phyloP scores from a whole-genome alignment of 78 protist genomes.

The Dictyostelium intermedium region DNA sequence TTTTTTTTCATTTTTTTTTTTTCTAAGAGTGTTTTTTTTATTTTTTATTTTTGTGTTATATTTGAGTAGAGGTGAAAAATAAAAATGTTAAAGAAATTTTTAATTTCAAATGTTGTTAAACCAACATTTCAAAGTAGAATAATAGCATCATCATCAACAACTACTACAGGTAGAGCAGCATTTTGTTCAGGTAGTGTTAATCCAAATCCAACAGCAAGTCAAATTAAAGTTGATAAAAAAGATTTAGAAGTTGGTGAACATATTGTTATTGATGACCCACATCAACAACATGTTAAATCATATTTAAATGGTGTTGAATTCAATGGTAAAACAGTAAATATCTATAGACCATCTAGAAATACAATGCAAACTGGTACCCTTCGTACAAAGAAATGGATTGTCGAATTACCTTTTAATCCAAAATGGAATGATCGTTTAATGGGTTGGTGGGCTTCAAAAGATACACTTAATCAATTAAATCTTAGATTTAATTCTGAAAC shows the following conservation, averaged over 20 bases:
- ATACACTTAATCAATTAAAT: slow-evolving; percentile 59
- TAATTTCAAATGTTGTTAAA: not conserved
- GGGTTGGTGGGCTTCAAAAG: slow-evolving; percentile 80
- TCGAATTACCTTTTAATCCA: slow-evolving; percentile 36
- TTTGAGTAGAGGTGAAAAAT: not conserved
- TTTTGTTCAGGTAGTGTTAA: not conserved
- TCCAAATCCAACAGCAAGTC: not conserved
- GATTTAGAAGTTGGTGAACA: slow-evolving; percentile 47
- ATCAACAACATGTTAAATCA: not conserved
- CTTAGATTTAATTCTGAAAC: slow-evolving; percentile 37
- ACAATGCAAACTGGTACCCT: slow-evolving; percentile 72
- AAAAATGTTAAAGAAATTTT: not conserved
- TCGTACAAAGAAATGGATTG: slow-evolving; percentile 45
- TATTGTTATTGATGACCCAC: not conserved
- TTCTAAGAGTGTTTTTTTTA: not conserved
- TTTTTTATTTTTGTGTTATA: not conserved
- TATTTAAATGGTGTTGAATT: slow-evolving; percentile 46
- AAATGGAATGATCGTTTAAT: slow-evolving; percentile 73
- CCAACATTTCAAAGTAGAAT: slow-evolving; percentile 7
- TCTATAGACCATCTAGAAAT: slow-evolving; percentile 75
- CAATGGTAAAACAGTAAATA: slow-evolving; percentile 28
- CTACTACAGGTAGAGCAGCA: not conserved
- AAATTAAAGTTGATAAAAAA: not conserved
- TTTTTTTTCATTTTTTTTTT: not conserved
- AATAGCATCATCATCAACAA: not conserved